Evolutionary conservation across 78 protist species (phyloP).

Genomic region (Tieghemostelium lacteum): DNA sequence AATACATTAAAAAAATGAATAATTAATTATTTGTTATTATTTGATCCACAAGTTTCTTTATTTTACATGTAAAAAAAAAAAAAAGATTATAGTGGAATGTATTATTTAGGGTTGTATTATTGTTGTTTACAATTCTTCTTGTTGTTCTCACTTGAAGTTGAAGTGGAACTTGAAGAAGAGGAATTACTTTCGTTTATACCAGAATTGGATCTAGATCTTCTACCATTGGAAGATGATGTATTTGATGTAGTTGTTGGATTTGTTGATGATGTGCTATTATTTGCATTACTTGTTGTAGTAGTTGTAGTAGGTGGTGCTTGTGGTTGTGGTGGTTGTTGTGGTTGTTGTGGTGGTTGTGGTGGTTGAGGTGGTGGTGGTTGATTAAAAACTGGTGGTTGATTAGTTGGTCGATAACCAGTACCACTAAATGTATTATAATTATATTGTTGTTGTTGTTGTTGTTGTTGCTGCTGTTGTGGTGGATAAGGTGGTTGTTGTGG

Average conservation of each 20-base stretch:
- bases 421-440: slow-evolving; percentile 3
- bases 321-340: background rate
- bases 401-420: background rate
- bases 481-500: too few species aligned
- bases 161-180: too few species aligned
- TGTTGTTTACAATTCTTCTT: background rate
- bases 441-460: background rate
- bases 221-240: background rate
- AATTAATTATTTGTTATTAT: background rate
- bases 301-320: background rate
- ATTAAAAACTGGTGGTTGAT: background rate
- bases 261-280: background rate
- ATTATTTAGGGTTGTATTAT: background rate
- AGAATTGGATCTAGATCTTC: background rate
- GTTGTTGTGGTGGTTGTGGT: slow-evolving; percentile 1
- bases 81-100: background rate
- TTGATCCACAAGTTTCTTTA: background rate
- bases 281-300: background rate
- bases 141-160: background rate
- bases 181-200: too few species aligned
- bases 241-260: background rate
- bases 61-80: background rate
- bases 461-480: background rate
- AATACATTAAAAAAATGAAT: background rate
- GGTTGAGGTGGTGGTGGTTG: background rate